These are phyloP conservation scores for Syzygium grande DNA, from an alignment of 345 rosid species.

Conservation along the genomic window DNA sequence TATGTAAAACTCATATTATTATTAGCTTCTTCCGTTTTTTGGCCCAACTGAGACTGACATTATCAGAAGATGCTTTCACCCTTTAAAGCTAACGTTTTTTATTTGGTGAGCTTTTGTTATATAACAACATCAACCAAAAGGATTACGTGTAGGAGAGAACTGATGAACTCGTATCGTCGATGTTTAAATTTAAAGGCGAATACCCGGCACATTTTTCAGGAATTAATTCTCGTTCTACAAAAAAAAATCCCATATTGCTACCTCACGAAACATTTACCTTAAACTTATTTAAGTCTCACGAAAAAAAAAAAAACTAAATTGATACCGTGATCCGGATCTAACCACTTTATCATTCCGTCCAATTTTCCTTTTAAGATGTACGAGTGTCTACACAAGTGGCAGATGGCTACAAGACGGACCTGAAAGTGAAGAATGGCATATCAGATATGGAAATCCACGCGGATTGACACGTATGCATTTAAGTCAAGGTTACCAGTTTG, in stretches of 20 bases:
- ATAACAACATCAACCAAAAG: neutral
- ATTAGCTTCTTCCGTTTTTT: neutral
- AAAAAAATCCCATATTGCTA: neutral
- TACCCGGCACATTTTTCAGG: neutral
- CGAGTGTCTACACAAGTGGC: neutral
- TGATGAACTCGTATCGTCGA: neutral
- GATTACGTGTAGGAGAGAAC: neutral
- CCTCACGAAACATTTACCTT: neutral
- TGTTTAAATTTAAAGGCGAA: neutral
- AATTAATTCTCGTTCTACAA: neutral
- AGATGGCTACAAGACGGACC: neutral
- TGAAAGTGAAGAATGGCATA: neutral
- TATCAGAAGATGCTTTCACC: neutral
- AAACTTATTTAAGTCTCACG: fast-evolving
- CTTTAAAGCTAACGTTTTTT: neutral
- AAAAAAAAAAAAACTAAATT: neutral
- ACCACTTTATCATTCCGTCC: fast-evolving
- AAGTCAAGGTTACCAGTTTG: neutral
- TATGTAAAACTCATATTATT: neutral
- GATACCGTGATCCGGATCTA: fast-evolving
- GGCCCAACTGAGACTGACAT: neutral
- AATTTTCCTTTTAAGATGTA: neutral
- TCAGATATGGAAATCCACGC: neutral
- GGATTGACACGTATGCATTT: neutral
- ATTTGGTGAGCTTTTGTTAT: neutral